Conservation (phyloP, 768 basidiomycete species). For the Tephrocybe sp. region DNA sequence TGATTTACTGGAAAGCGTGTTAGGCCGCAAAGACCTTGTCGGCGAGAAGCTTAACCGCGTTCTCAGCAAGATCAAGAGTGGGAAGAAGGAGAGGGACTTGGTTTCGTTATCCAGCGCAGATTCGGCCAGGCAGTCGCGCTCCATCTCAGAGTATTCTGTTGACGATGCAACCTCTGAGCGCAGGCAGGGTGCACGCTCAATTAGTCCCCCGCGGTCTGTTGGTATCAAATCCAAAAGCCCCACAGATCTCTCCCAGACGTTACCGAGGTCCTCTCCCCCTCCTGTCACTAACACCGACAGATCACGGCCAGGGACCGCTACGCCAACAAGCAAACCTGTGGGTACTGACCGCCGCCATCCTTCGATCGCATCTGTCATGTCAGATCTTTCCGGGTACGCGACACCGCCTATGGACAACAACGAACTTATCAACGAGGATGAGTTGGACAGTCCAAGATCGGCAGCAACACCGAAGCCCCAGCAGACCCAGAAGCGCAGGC, state of each 20-base stretch:
- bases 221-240: conserved; percentile 24
- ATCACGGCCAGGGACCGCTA: conserved; percentile 30
- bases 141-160: conserved; percentile 61
- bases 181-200: conserved; percentile 36
- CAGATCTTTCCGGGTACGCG: conserved; percentile 56
- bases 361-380: conserved; percentile 75
- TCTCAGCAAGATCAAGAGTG: conserved; percentile 72
- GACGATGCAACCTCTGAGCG: conserved; percentile 35
- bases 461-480: conserved; percentile 30
- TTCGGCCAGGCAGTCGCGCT: conserved; percentile 36
- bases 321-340: conserved; percentile 32
- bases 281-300: conserved; percentile 5
- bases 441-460: conserved; percentile 24
- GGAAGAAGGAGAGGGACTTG: conserved; percentile 43
- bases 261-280: conserved; percentile 15
- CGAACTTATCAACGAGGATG: conserved; percentile 22
- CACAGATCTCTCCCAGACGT: conserved; percentile 7
- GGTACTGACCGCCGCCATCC: conserved; percentile 50
- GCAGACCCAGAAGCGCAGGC: conserved; percentile 36
- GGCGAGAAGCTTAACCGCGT: conserved; percentile 75
- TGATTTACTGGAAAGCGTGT: conserved; percentile 70
- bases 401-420: conserved; percentile 30
- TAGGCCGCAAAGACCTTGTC: conserved; percentile 56
- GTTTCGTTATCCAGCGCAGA: conserved; percentile 24
- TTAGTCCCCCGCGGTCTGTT: conserved; percentile 39